Evolutionary conservation across 257 asterid genomes (phyloP), one percentile per base, ranked within the genome.

Genomic region (Thymus mandschuricus): DNA sequence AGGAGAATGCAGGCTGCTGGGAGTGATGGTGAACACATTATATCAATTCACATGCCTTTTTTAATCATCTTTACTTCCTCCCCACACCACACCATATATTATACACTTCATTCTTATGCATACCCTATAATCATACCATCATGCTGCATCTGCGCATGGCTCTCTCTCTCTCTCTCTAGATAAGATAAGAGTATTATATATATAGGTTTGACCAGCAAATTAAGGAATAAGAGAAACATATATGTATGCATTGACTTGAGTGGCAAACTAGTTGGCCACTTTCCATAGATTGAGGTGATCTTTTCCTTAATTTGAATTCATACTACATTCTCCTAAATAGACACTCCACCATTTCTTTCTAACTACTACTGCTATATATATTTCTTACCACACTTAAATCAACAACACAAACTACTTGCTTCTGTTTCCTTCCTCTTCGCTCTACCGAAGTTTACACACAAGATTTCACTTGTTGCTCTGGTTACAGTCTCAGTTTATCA

Each of bases 21-120:
- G 54, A 27, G 67, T 44, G 62, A 8, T 4, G 41, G 30, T 10
- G 61, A 10, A 62, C 21, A 63, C 64, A 80, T 82, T 48, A 85
- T 83, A 69, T 21, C 74, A 74, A 12, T 63, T 69, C 82, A 84
- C 87, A 79, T 86, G 75, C 64, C 80, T 75, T 54, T 66, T 75
- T 65, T 69, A 81, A 84, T 88, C 81, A 86, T 86, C 76, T 65
- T 84, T 54, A 73, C 90, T 82, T 86, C 83, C 35, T 78, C 72
- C 41, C 62, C 81, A 83, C 84, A 73, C 89, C 72, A 73, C 13
- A 66, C 74, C 73, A 73, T 71, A 77, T 71, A 27, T 40, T 45
- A 35, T 35, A 3, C 3, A 10, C 44, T 48, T 12, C 46, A 45
- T 44, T 13, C 35, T 60, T 68, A 50, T 57, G 68, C 3, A 21